Percentiles rank a stretch among this genome's conserved stretches.
Evolutionary conservation across 1,284 basidiomycete genomes (phyloP).

Genomic region (Leccinum olivaceoglutinosum): DNA sequence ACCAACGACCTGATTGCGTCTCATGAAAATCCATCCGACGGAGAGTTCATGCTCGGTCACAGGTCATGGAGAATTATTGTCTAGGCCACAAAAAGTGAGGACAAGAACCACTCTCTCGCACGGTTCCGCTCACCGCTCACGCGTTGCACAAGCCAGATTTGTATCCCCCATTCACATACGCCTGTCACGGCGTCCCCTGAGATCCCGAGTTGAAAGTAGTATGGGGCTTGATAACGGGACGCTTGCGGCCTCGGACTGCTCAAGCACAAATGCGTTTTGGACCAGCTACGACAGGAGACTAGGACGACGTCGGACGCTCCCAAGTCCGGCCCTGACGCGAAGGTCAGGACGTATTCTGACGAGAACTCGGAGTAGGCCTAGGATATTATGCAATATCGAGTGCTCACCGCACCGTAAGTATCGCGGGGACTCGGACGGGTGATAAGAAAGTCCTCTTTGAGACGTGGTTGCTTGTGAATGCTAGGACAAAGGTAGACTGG

Average conservation of each 20-base stretch:
- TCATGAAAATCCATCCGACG: constrained; percentile 70
- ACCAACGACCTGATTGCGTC: constrained; percentile 45
- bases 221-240: constrained; percentile 76
- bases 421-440: too few relatives aligned
- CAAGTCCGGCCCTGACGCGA: constrained; percentile 7
- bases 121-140: constrained; percentile 3
- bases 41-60: constrained; percentile 78
- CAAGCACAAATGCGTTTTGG: constrained; percentile 40
- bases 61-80: constrained; percentile 86
- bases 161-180: constrained; percentile 78
- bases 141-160: constrained; percentile 45
- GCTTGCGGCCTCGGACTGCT: constrained; percentile 43
- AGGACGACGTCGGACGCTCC: constrained; percentile 2
- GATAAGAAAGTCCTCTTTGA: too few relatives aligned
- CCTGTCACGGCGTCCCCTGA: constrained; percentile 34
- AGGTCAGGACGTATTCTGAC: constrained; percentile 17
- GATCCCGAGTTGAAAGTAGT: constrained; percentile 63
- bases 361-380: not conserved
- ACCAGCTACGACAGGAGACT: constrained; percentile 15
- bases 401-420: too few relatives aligned
- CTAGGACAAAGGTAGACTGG: too few relatives aligned
- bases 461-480: too few relatives aligned
- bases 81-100: constrained; percentile 77
- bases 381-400: too few relatives aligned
- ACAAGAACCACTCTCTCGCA: not conserved